Base-by-base conservation (phyloP, 2,329 filamentous ascomycete genomes). In the Byssoonygena ceratinophila region DNA sequence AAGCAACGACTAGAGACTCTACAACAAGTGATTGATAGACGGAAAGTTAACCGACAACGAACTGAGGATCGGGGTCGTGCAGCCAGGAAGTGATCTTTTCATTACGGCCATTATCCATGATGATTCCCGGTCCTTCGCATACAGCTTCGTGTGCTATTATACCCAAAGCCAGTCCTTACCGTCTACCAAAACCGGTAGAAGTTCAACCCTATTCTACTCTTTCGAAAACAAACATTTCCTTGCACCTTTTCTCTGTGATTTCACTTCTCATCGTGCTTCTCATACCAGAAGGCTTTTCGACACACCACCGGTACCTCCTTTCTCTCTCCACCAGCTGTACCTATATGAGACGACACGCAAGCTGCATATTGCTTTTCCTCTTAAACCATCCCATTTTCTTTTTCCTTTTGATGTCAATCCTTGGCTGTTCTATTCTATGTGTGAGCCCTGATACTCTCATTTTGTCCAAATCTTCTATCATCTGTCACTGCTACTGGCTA, bases 1-100 rank as follows among this genome's bases (percentile, higher is more conserved):
- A 87, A 96, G 65, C 85, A 95, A 72, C 84, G 87, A 63, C 71
- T 98, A 29, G 77, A 79, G 52, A 79, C 85, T 39, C 70, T 98
- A 57, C 90, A 90, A 68, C 77, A 79, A 39, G 84, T 87, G 27
- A 76, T 91, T 48, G 77, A 79, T 57, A 77, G 75, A 63, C 81
- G 76, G 64, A 77, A 74, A 60, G 7, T 27, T 16, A 12, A 41
- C 27, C 50, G 50, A 22, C 22, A 32, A 3, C 43, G 37, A 20
- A 25, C 32, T 3, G 34, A 41, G 12, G 27, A 41, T 32, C 9
- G n/a, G 22, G 20, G 20, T n/a, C 29, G 49, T 9, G 18, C 27
- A 16, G 2, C 45, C 4, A 16, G 3, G 6, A 47, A 47, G n/a
- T 47, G 32, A 32, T 7, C 16, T 18, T n/a, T n/a, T 3, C 40